Evolutionary conservation across 2,329 filamentous ascomycete genomes (phyloP), one percentile per base, ranked within the genome.

Genomic region (Knufia fluminis): DNA sequence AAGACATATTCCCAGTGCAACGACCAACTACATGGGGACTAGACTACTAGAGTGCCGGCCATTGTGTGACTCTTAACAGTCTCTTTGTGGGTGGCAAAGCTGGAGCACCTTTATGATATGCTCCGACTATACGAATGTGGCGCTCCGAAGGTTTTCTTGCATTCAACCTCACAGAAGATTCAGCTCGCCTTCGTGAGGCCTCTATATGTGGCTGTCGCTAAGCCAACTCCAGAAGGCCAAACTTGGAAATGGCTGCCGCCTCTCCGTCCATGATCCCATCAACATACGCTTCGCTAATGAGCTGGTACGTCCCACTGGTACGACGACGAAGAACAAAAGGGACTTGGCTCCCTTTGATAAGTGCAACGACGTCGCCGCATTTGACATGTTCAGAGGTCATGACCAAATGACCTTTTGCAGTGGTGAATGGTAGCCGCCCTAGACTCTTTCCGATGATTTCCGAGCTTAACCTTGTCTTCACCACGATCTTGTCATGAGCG

Each of bases 201-300:
- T n/a, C 26, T 28, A n/a, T 38, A n/a, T 16, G n/a, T 38, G 35
- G n/a, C 6, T 16, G n/a, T 38, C n/a, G 19, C 35, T 38, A 38
- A 16, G n/a, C 35, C 19, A 38, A n/a, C 35, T 38, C 35, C n/a
- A 47, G 14, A 22, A 31, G 4, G n/a, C 10, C 32, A 38, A 47
- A 47, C 26, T 38, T 38, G 7, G 19, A 17, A 6, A 20, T 28
- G 6, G 36, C 44, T 20, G 44, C 46, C 20, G 32, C 35, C 20
- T 48, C 46, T 16, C 35, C 46, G 20, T 48, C 36, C 46, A 48
- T 48, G 35, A 48, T 48, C 16, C 46, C 46, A 28, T 48, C 33
- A 22, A 48, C 46, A 22, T 48, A 48, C 17, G 46, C 46, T 41
- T 48, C 46, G 23, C 46, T 48, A 33, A 48, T 26, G 33, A 48